Conservation (phyloP, 1,284 basidiomycete genomes). For the Lentinus polychrous region DNA sequence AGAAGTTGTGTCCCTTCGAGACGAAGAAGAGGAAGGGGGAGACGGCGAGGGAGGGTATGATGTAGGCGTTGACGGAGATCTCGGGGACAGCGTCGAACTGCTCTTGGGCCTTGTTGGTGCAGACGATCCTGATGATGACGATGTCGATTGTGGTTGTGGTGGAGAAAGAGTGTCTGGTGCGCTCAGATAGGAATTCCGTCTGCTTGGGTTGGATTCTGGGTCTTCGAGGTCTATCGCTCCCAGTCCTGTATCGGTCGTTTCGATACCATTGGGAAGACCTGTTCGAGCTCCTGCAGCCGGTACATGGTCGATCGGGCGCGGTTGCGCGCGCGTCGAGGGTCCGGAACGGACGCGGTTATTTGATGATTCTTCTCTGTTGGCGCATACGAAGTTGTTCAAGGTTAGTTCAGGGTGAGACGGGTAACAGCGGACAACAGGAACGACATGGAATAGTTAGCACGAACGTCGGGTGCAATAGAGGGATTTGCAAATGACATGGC, state of each 20-base stretch:
- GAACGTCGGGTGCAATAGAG: neutral
- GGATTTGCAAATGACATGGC: neutral
- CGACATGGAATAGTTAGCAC: neutral
- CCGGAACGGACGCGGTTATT: slow-evolving; percentile 73
- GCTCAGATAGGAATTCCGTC: slow-evolving; percentile 11
- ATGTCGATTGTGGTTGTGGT: too few species aligned
- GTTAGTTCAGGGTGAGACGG: neutral
- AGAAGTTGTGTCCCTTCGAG: neutral
- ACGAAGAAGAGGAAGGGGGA: neutral
- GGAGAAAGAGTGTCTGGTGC: neutral
- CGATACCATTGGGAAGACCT: slow-evolving; percentile 58
- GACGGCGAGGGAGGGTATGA: neutral
- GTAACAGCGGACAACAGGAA: neutral
- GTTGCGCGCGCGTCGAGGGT: slow-evolving; percentile 35
- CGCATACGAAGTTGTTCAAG: neutral
- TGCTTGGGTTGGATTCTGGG: slow-evolving; percentile 29
- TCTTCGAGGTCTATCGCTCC: slow-evolving; percentile 37
- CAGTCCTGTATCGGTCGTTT: slow-evolving; percentile 51
- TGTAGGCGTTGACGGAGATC: neutral
- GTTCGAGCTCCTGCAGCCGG: slow-evolving; percentile 59
- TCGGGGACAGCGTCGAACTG: neutral
- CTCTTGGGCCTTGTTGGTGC: neutral
- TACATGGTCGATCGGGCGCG: slow-evolving; percentile 59
- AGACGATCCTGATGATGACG: slow-evolving; percentile 1
- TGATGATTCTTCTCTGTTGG: slow-evolving; percentile 55